Base-by-base conservation (phyloP, 1,284 basidiomycete species). In the Takashimella koratensis region DNA sequence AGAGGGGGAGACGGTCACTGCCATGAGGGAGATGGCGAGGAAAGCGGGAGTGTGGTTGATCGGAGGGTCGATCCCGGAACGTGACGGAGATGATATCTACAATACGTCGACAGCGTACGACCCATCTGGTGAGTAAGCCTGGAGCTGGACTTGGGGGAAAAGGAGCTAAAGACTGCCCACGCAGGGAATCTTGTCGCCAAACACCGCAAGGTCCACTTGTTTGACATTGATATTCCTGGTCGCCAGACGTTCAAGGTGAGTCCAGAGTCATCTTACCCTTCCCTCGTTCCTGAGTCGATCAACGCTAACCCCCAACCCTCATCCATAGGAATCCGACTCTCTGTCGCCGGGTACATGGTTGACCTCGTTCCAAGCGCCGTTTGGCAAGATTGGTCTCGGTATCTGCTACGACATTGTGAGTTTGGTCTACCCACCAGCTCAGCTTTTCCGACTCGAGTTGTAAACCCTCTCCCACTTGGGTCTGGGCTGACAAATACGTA, bases 141-240 rank as follows among this genome's bases (percentile, higher is more conserved):
- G n/a, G n/a, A n/a, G n/a, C n/a, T n/a, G n/a, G n/a, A n/a, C n/a
- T n/a, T n/a, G n/a, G n/a, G n/a, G n/a, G n/a, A n/a, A n/a, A n/a
- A n/a, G n/a, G n/a, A n/a, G n/a, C n/a, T n/a, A n/a, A n/a, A n/a
- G n/a, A n/a, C n/a, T n/a, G n/a, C n/a, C n/a, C n/a, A 36, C 20
- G 11, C 58, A 90, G 90, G 90, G 12, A 84, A 88, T 48, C 81
- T 98, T 41, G 84, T 98, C 24, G 87, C 89, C 0, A 84, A 84
- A 36, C 91, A 98, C 74, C 85, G 95, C 51, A 98, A 99, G 76
- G 83, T 98, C 1, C 96, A 98, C 70, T 79, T 99, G 8, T 99
- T 99, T 70, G 95, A 99, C 73, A 98, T 99, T 58, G 90, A 98
- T 71, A 95, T 98, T 52, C 93, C 93, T 0, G 95, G 95, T 19